A percentile compares a stretch with the other conserved stretches of the same genome.
phyloP scores from a whole-genome alignment of 306 rosid species.

The Elaeagnus macrophylla region DNA sequence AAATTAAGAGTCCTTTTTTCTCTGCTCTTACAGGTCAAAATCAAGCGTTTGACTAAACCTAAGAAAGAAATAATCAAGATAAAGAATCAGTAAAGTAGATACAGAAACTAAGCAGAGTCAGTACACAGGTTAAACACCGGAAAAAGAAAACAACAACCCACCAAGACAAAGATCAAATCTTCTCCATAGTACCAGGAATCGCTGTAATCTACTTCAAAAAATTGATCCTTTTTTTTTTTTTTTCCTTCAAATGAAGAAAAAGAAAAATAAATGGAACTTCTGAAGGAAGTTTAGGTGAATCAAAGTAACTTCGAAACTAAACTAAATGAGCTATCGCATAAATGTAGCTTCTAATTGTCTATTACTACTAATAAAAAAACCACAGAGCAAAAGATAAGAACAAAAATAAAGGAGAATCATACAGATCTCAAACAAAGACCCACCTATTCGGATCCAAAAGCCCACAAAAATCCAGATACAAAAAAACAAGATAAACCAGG shows the following conservation, averaged over 20 bases:
- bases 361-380: constrained; percentile 12
- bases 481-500: constrained; percentile 27
- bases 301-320: constrained; percentile 13
- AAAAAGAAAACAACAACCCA: background rate
- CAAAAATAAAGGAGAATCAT: constrained; percentile 26
- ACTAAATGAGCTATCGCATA: constrained; percentile 5
- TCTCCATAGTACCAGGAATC: constrained; percentile 1
- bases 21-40: no score
- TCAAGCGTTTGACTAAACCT: no score
- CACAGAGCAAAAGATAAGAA: constrained; percentile 25
- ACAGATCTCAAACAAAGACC: constrained; percentile 33
- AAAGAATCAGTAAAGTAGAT: background rate
- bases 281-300: constrained; percentile 8
- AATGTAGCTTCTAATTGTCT: constrained; percentile 13
- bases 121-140: no score
- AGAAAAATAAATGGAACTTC: constrained; percentile 10
- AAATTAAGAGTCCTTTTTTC: no score
- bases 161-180: constrained; percentile 3
- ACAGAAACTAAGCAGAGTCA: background rate
- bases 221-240: constrained; percentile 12
- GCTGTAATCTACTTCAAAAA: constrained; percentile 23
- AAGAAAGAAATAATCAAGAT: no score
- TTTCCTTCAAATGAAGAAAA: no score
- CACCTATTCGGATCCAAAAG: constrained; percentile 30
- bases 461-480: constrained; percentile 28